Conservation (phyloP, 306 rosid genomes). For the Cucurbita ficifolia region DNA sequence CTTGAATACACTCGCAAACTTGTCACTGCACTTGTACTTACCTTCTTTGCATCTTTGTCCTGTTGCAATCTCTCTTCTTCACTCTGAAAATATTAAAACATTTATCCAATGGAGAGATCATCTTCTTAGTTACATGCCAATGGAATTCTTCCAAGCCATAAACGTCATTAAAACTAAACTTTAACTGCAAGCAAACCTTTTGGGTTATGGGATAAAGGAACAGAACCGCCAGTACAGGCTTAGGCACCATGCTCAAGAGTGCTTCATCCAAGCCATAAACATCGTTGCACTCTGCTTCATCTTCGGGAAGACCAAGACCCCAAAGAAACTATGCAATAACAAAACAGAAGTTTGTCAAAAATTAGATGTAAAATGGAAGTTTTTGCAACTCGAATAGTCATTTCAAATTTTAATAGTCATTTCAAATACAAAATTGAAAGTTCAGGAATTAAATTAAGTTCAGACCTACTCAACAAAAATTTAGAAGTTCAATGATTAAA, state of each 20-base stretch:
- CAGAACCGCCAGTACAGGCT: slow-evolving; percentile 87
- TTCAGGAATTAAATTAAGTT: neutral
- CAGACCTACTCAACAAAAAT: neutral
- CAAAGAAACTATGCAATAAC: slow-evolving; percentile 40
- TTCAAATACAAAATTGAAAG: neutral
- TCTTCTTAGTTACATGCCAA: neutral
- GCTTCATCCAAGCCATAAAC: slow-evolving; percentile 80
- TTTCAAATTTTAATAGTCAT: no score
- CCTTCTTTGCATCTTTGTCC: slow-evolving; percentile 38
- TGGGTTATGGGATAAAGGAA: slow-evolving; percentile 77
- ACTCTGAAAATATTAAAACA: slow-evolving; percentile 30
- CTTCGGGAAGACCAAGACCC: slow-evolving; percentile 69
- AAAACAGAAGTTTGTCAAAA: neutral
- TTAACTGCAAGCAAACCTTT: slow-evolving; percentile 24
- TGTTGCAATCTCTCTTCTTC: slow-evolving; percentile 83
- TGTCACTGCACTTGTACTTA: slow-evolving; percentile 11
- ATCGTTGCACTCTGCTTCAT: slow-evolving; percentile 69
- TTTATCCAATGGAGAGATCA: slow-evolving; percentile 8
- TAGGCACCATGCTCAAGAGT: slow-evolving; percentile 89
- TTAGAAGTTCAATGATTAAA: neutral
- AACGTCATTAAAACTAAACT: neutral
- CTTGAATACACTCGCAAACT: neutral
- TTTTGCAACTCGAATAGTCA: neutral
- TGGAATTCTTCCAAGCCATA: neutral
- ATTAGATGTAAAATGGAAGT: neutral